A percentile compares a stretch with the other conserved stretches of the same genome.
These are phyloP conservation scores for Schwanniomyces etchellsii DNA, from an alignment of 1,139 yeast genomes.

Conservation along the genomic window DNA sequence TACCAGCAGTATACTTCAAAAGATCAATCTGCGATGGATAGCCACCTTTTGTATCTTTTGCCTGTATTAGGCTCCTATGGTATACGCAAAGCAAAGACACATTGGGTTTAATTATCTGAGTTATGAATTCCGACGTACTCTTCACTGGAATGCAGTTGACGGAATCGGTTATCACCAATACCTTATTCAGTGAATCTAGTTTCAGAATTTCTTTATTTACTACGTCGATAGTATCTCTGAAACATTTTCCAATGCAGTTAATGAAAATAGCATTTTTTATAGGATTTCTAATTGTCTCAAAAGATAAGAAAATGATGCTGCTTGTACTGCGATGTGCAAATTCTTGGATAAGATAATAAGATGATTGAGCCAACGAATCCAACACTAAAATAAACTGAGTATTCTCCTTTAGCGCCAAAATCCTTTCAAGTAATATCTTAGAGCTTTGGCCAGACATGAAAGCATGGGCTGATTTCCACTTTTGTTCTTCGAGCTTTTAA, in stretches of 20 bases:
- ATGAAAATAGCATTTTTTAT: constrained; percentile 43
- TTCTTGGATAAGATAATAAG: constrained; percentile 51
- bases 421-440: constrained; percentile 52
- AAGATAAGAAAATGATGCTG: constrained; percentile 50
- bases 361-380: constrained; percentile 70
- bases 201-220: constrained; percentile 12
- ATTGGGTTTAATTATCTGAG: constrained; percentile 49
- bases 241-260: constrained; percentile 33
- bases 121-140: constrained; percentile 47
- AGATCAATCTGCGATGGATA: constrained; percentile 50
- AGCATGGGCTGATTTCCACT: constrained; percentile 1
- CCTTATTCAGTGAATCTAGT: no score
- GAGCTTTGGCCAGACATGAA: constrained; percentile 47
- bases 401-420: constrained; percentile 62
- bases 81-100: constrained; percentile 53
- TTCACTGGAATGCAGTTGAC: constrained; percentile 52
- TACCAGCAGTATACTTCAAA: constrained; percentile 64
- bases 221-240: constrained; percentile 9
- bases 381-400: constrained; percentile 66
- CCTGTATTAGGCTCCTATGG: constrained; percentile 47
- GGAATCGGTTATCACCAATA: constrained; percentile 58
- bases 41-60: constrained; percentile 17
- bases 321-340: constrained; percentile 36
- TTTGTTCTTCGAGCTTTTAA: no score
- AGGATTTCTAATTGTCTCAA: constrained; percentile 55